Evolutionary conservation across 2,329 filamentous ascomycete species (phyloP).

Genomic region (Aschersonia sp.): DNA sequence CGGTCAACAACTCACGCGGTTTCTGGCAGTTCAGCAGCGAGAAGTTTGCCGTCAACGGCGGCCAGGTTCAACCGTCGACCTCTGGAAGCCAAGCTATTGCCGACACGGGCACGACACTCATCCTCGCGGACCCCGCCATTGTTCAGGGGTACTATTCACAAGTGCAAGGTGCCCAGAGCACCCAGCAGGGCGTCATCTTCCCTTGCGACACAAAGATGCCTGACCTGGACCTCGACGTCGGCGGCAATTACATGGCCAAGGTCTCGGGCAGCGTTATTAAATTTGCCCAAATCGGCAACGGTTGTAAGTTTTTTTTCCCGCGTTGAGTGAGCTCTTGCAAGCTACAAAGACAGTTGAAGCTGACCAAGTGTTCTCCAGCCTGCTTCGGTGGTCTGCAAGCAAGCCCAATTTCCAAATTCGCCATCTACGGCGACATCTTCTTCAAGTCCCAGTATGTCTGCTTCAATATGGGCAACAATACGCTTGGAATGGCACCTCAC

Average conservation of each 20-base stretch:
- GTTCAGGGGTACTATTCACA: slow-evolving; percentile 32
- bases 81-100: slow-evolving; percentile 28
- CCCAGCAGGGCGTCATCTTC: slow-evolving; percentile 27
- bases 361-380: slow-evolving; percentile 14
- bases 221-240: slow-evolving; percentile 39
- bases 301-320: slow-evolving; percentile 26
- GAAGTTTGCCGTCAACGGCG: slow-evolving; percentile 9
- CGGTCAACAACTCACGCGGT: slow-evolving; percentile 45
- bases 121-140: slow-evolving; percentile 40
- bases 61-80: slow-evolving; percentile 18
- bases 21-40: slow-evolving; percentile 39
- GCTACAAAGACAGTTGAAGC: background rate
- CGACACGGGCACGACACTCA: slow-evolving; percentile 48
- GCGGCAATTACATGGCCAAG: slow-evolving; percentile 39
- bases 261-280: slow-evolving; percentile 38
- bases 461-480: slow-evolving; percentile 41
- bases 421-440: slow-evolving; percentile 49
- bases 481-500: slow-evolving; percentile 31
- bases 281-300: slow-evolving; percentile 34
- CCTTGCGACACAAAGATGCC: slow-evolving; percentile 30
- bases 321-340: background rate
- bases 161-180: slow-evolving; percentile 18
- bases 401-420: slow-evolving; percentile 32
- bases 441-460: slow-evolving; percentile 47
- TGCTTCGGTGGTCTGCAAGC: slow-evolving; percentile 59